Conservation (phyloP, 1,139 yeast species). For the Sugiyamaella japonica region DNA sequence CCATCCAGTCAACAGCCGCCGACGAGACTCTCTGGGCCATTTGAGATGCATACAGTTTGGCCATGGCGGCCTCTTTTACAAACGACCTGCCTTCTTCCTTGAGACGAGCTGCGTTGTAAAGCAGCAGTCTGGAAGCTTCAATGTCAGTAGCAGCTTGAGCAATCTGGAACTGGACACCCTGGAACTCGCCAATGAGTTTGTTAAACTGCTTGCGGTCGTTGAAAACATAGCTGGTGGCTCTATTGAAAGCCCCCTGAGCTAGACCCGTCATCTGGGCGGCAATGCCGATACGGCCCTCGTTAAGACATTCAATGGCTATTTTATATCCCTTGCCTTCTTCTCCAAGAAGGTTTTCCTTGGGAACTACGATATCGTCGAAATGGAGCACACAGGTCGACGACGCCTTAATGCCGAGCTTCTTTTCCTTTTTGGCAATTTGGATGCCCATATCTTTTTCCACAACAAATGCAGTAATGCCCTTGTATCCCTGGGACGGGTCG, state of each 20-base stretch:
- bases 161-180: conserved; percentile 49
- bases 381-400: conserved; percentile 47
- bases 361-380: conserved; percentile 46
- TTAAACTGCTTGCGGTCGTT: conserved; percentile 49
- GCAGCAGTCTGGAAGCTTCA: conserved; percentile 47
- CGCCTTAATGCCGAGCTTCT: conserved; percentile 48
- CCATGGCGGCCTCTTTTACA: conserved; percentile 49
- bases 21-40: conserved; percentile 46
- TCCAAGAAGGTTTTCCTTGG: conserved; percentile 46
- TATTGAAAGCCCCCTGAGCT: conserved; percentile 47
- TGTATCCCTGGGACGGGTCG: conserved; percentile 47
- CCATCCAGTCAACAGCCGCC: conserved; percentile 50
- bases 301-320: conserved; percentile 47
- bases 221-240: conserved; percentile 44
- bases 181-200: conserved; percentile 47
- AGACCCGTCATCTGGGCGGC: conserved; percentile 50
- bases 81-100: conserved; percentile 46
- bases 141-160: conserved; percentile 49
- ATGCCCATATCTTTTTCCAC: conserved; percentile 46
- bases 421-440: conserved; percentile 47
- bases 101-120: conserved; percentile 48
- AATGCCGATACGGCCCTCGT: conserved; percentile 50
- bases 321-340: conserved; percentile 49
- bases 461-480: conserved; percentile 49
- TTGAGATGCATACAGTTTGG: conserved; percentile 46